Conservation (phyloP, 305 asterid genomes). For the Withania somnifera region DNA sequence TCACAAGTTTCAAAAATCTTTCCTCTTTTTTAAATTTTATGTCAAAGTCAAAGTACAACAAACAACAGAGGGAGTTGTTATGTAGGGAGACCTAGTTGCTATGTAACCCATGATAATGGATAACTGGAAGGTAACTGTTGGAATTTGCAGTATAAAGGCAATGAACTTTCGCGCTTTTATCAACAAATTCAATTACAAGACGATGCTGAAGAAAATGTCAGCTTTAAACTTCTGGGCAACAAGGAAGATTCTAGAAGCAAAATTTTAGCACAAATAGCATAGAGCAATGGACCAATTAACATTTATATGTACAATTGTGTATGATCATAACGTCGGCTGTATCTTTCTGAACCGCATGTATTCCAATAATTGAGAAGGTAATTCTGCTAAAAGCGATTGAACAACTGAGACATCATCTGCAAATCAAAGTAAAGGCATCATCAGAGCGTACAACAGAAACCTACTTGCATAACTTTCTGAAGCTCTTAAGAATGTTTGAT, state of each 20-base stretch:
- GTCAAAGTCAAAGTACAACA: too few species aligned
- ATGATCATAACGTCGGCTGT: slow-evolving; percentile 35
- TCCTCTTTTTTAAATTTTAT: too few species aligned
- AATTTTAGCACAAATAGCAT: neutral
- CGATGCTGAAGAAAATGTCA: neutral
- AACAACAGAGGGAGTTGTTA: too few species aligned
- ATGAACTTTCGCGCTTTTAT: neutral
- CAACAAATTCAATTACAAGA: neutral
- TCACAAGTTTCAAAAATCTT: too few species aligned
- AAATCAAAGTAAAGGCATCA: slow-evolving; percentile 4
- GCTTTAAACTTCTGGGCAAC: neutral
- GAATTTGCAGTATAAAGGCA: neutral
- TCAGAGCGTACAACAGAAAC: neutral
- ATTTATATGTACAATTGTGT: slow-evolving; percentile 39
- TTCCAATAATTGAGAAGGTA: slow-evolving; percentile 78
- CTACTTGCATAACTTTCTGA: neutral
- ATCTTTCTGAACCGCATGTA: slow-evolving; percentile 67
- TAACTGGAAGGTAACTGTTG: neutral
- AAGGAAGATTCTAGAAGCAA: neutral
- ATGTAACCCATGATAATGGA: neutral
- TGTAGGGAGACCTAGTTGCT: neutral
- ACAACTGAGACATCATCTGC: slow-evolving; percentile 72
- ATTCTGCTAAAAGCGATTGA: slow-evolving; percentile 80
- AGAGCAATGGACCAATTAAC: neutral
- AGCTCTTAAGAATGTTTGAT: neutral